Evolutionary conservation across 352 stramenopile genomes (phyloP).

Genomic region (Blastocystis sp.): DNA sequence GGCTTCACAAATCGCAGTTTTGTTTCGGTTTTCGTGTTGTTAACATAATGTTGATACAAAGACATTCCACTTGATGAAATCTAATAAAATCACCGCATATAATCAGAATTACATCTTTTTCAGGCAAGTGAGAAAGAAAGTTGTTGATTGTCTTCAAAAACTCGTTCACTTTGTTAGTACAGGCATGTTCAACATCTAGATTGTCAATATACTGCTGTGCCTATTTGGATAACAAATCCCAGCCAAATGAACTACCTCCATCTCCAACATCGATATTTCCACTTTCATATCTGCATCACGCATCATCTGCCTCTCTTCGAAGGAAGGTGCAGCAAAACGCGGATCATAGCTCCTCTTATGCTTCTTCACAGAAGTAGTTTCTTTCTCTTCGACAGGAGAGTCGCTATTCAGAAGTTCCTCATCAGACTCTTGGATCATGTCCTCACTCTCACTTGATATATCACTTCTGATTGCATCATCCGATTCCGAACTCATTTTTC

Average conservation of each 20-base stretch:
- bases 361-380: background rate
- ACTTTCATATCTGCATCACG: slow-evolving; percentile 47
- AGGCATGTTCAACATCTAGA: background rate
- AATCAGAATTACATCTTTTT: slow-evolving; percentile 40
- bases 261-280: slow-evolving; percentile 37
- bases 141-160: slow-evolving; percentile 27
- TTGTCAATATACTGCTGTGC: slow-evolving; percentile 27
- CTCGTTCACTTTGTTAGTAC: background rate
- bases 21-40: background rate
- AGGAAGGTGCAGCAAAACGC: slow-evolving; percentile 24
- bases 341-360: slow-evolving; percentile 37
- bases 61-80: background rate
- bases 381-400: background rate
- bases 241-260: background rate
- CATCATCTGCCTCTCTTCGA: slow-evolving; percentile 42
- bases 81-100: background rate
- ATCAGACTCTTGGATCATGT: slow-evolving; percentile 3
- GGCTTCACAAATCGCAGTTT: slow-evolving; percentile 21
- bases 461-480: background rate
- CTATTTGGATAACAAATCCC: background rate
- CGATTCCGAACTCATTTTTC: slow-evolving; percentile 7
- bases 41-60: background rate
- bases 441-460: background rate
- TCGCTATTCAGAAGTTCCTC: slow-evolving; percentile 13
- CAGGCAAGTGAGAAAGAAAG: slow-evolving; percentile 6